Evolutionary conservation across 2,329 filamentous ascomycete genomes (phyloP).

Genomic region (Penicillium verrucosum): DNA sequence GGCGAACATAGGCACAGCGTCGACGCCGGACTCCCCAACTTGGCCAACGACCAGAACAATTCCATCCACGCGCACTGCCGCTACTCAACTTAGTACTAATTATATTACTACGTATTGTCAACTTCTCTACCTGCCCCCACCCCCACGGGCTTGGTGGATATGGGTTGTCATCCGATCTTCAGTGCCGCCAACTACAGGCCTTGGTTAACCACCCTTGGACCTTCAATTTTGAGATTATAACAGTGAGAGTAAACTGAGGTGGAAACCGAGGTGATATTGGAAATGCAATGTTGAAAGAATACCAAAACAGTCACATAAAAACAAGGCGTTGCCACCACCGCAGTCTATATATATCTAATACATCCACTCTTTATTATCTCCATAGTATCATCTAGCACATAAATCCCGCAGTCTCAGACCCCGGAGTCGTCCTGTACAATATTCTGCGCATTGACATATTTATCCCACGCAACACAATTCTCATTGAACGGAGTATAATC

Average conservation of each 20-base stretch:
- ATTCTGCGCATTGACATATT: not conserved
- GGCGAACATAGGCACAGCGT: slow-evolving; percentile 9
- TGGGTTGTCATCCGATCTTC: too few relatives aligned
- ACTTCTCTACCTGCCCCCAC: too few relatives aligned
- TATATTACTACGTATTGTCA: too few relatives aligned
- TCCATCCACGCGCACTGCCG: not conserved
- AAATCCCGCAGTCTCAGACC: not conserved
- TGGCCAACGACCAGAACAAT: not conserved
- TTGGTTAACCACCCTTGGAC: too few relatives aligned
- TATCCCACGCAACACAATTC: not conserved
- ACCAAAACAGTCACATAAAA: not conserved
- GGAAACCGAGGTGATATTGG: too few relatives aligned
- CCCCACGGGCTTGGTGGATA: too few relatives aligned
- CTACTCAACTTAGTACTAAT: not conserved
- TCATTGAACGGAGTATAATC: not conserved
- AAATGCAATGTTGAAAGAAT: not conserved
- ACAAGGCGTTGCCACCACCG: too few relatives aligned
- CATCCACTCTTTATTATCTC: not conserved
- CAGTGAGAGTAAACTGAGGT: too few relatives aligned
- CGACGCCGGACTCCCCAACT: not conserved
- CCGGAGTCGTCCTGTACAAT: not conserved
- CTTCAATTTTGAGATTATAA: too few relatives aligned
- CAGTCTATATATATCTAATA: not conserved
- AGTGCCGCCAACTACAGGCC: too few relatives aligned
- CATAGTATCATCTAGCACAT: not conserved